These are phyloP conservation scores for Acacia melanoxylon DNA, from an alignment of 306 rosid genomes.

Conservation along the genomic window DNA sequence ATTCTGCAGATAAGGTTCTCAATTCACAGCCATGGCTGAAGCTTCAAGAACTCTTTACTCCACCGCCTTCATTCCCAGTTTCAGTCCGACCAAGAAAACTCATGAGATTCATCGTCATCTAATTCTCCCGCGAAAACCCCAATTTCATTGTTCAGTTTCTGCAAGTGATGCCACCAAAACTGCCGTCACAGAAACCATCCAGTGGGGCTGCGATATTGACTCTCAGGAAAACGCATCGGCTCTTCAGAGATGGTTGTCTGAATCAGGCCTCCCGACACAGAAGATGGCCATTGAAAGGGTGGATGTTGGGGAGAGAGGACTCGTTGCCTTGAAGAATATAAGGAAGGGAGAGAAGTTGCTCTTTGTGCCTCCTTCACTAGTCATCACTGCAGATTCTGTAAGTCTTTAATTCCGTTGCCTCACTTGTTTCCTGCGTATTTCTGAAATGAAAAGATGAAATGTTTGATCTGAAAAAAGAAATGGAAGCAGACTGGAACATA, in stretches of 20 bases:
- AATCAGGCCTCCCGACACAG: conserved; percentile 86
- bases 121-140: conserved; percentile 33
- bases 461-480: no score
- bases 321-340: conserved; percentile 84
- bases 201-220: conserved; percentile 93
- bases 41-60: conserved; percentile 50
- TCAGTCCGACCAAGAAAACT: conserved; percentile 37
- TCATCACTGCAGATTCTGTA: conserved; percentile 77
- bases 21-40: conserved; percentile 63
- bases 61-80: conserved; percentile 41
- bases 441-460: neutral
- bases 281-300: conserved; percentile 83
- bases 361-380: conserved; percentile 83
- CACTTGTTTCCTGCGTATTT: neutral
- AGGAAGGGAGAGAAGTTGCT: conserved; percentile 93
- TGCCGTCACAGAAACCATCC: conserved; percentile 35
- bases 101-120: conserved; percentile 29
- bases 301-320: conserved; percentile 88
- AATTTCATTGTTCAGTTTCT: conserved; percentile 57
- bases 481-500: neutral
- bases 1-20: conserved; percentile 52
- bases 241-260: conserved; percentile 74
- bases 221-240: conserved; percentile 78
- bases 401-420: conserved; percentile 6
- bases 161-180: conserved; percentile 38